These are phyloP conservation scores for Sicyos baderoa DNA, from an alignment of 306 rosid species.

Conservation along the genomic window DNA sequence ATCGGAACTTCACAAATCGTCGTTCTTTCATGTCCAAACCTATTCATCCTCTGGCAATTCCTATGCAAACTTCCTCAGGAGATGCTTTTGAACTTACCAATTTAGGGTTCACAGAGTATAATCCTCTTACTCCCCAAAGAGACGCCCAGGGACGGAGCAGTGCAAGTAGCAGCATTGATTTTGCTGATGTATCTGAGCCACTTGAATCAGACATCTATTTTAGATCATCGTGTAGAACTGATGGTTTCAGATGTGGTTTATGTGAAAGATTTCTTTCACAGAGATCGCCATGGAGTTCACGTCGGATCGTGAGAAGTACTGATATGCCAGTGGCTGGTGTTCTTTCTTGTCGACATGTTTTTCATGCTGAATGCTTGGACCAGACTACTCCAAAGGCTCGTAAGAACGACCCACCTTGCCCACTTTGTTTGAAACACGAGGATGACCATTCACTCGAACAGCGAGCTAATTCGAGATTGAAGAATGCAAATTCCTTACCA, in stretches of 20 bases:
- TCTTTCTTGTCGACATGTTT: conserved; percentile 69
- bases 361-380: conserved; percentile 86
- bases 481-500: conserved; percentile 38
- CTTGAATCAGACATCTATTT: conserved; percentile 50
- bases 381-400: conserved; percentile 57
- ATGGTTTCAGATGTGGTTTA: conserved; percentile 57
- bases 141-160: conserved; percentile 63
- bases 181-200: conserved; percentile 58
- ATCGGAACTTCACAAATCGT: conserved; percentile 42
- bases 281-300: conserved; percentile 81
- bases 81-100: conserved; percentile 41
- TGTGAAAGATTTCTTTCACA: conserved; percentile 71
- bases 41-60: conserved; percentile 59
- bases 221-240: conserved; percentile 28
- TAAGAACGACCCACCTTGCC: conserved; percentile 73
- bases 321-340: conserved; percentile 83
- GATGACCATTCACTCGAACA: conserved; percentile 51
- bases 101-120: conserved; percentile 43
- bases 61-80: conserved; percentile 37
- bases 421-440: conserved; percentile 45
- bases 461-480: conserved; percentile 33
- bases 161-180: conserved; percentile 70
- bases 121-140: conserved; percentile 44
- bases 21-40: conserved; percentile 81
- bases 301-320: conserved; percentile 73